Percentiles rank a stretch among this genome's conserved stretches.
Conservation (phyloP, 169 alveolate species). For the Eimeria maxima region DNA sequence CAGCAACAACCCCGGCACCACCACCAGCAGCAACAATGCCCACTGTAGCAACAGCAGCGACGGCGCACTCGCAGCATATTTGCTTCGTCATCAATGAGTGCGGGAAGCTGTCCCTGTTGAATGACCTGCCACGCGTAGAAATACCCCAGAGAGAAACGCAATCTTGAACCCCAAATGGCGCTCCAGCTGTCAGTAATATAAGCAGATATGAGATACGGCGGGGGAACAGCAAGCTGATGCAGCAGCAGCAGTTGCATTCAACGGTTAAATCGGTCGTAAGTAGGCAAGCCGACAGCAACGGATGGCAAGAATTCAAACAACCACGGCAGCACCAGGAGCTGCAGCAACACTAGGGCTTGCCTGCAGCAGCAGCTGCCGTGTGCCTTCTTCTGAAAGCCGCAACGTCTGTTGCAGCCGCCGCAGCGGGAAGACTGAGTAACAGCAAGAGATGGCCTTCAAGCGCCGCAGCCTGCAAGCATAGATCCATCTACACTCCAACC, state of each 20-base stretch:
- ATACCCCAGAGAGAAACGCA: neutral
- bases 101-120: conserved; percentile 38
- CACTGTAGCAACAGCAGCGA: neutral
- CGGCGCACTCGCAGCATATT: conserved; percentile 33
- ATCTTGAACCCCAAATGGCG: neutral
- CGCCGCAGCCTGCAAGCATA: conserved; percentile 57
- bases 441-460: neutral
- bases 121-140: neutral
- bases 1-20: neutral
- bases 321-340: neutral
- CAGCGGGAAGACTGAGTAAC: conserved; percentile 59
- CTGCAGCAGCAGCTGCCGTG: conserved; percentile 46
- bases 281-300: neutral
- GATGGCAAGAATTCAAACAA: neutral
- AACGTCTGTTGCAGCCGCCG: conserved; percentile 58
- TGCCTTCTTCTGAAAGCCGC: conserved; percentile 47
- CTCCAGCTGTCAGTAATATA: neutral
- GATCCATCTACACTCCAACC: neutral
- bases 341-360: conserved; percentile 2
- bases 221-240: neutral
- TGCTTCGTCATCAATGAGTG: conserved; percentile 59
- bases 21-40: neutral
- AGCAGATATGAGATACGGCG: neutral
- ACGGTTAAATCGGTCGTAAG: neutral
- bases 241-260: neutral